Percentiles rank a stretch among this genome's conserved stretches.
phyloP scores from a whole-genome alignment of 371 early-diverging fungal genomes.

The Mucor racemosus region DNA sequence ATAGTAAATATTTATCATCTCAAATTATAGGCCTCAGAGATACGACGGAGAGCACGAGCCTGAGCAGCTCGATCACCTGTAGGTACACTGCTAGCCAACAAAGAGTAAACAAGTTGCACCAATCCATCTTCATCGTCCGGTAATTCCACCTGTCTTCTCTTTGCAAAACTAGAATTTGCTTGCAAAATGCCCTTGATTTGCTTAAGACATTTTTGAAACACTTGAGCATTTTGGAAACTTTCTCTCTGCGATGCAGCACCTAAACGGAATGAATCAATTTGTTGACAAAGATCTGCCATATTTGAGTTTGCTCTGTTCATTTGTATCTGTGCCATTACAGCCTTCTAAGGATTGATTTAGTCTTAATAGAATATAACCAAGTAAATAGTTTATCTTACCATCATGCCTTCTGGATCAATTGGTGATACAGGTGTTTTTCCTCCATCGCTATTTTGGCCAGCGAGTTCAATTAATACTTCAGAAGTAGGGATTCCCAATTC shows the following conservation, averaged over 20 bases:
- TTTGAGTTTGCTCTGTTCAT: slow-evolving; percentile 61
- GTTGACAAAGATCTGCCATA: slow-evolving; percentile 57
- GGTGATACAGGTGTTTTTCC: slow-evolving; percentile 46
- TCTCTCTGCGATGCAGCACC: slow-evolving; percentile 50
- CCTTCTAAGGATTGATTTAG: slow-evolving; percentile 33
- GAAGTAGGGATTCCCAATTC: slow-evolving; percentile 53
- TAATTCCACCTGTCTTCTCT: slow-evolving; percentile 35
- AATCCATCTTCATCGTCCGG: slow-evolving; percentile 44
- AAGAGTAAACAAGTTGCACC: slow-evolving; percentile 50
- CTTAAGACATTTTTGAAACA: slow-evolving; percentile 54
- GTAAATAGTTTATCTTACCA: slow-evolving; percentile 24
- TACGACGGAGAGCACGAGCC: slow-evolving; percentile 43
- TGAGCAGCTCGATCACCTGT: slow-evolving; percentile 34
- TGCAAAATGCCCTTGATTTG: slow-evolving; percentile 57
- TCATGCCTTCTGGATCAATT: slow-evolving; percentile 54
- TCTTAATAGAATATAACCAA: background rate
- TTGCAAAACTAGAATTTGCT: slow-evolving; percentile 43
- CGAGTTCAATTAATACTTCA: slow-evolving; percentile 48
- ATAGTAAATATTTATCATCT: slow-evolving; percentile 15
- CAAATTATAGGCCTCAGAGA: slow-evolving; percentile 56
- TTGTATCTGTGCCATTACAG: slow-evolving; percentile 57
- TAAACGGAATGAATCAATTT: slow-evolving; percentile 52
- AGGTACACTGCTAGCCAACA: slow-evolving; percentile 42
- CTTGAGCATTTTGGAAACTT: slow-evolving; percentile 55
- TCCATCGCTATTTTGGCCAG: slow-evolving; percentile 51